Conservation (phyloP, 768 basidiomycete genomes). For the Trametes cubensis region DNA sequence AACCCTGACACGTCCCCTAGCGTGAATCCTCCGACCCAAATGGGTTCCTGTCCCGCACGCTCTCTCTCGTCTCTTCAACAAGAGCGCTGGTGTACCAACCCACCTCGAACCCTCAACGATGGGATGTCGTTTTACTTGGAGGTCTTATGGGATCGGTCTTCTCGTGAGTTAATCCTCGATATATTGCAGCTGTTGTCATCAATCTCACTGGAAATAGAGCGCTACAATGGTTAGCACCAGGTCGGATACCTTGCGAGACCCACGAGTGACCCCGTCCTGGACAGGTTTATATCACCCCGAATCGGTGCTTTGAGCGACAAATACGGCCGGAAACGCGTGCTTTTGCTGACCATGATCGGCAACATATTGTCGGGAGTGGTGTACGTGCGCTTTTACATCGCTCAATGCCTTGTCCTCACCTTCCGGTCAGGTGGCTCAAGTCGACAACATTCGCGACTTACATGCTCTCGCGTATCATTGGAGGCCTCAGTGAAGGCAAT, state of each 20-base stretch:
- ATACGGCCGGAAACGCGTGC: slow-evolving; percentile 83
- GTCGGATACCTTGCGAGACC: too few species aligned
- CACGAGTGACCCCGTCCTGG: background rate
- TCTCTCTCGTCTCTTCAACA: slow-evolving; percentile 65
- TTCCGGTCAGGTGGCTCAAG: slow-evolving; percentile 73
- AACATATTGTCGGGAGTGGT: slow-evolving; percentile 89
- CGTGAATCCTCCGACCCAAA: slow-evolving; percentile 71
- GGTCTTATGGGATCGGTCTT: slow-evolving; percentile 94
- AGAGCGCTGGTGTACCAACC: slow-evolving; percentile 68
- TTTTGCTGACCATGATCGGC: slow-evolving; percentile 88
- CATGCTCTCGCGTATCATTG: slow-evolving; percentile 86
- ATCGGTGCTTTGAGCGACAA: slow-evolving; percentile 87
- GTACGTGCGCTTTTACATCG: slow-evolving; percentile 47
- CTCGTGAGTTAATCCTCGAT: slow-evolving; percentile 58
- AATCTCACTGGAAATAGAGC: slow-evolving; percentile 50
- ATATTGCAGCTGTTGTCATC: background rate
- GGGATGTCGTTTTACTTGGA: slow-evolving; percentile 93
- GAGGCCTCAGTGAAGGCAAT: slow-evolving; percentile 95
- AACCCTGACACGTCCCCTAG: slow-evolving; percentile 37
- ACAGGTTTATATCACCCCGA: slow-evolving; percentile 67
- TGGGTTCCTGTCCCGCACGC: slow-evolving; percentile 73
- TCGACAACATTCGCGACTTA: slow-evolving; percentile 91
- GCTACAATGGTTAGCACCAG: slow-evolving; percentile 56
- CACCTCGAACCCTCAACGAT: slow-evolving; percentile 66
- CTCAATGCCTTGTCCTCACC: slow-evolving; percentile 2